A percentile compares a stretch with the other conserved stretches of the same genome.
phyloP scores from a whole-genome alignment of 2,329 filamentous ascomycete species.

The Hypoxylon sp. region DNA sequence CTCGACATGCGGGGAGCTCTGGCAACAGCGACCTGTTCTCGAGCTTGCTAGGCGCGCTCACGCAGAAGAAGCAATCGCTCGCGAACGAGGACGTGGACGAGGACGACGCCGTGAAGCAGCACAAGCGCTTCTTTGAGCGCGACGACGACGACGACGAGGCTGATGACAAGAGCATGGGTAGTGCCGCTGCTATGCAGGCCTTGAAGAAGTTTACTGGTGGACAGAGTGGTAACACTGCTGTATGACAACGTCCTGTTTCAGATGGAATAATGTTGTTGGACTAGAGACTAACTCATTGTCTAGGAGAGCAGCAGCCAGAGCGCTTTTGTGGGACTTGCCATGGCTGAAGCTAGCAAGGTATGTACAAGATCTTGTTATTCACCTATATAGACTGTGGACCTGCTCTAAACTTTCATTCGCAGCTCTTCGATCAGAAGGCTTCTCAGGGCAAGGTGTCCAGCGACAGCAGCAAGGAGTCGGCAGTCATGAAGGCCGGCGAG shows the following conservation, averaged over 20 bases:
- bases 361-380: conserved; percentile 35
- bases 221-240: conserved; percentile 59
- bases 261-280: conserved; percentile 36
- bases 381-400: background rate
- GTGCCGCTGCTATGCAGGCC: conserved; percentile 84
- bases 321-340: conserved; percentile 86
- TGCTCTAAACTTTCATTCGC: conserved; percentile 11
- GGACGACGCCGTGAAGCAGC: conserved; percentile 77
- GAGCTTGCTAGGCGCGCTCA: conserved; percentile 62
- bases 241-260: conserved; percentile 32
- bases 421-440: conserved; percentile 73
- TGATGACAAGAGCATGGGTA: conserved; percentile 71
- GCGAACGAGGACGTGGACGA: conserved; percentile 65
- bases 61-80: conserved; percentile 65
- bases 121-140: conserved; percentile 79
- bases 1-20: conserved; percentile 62
- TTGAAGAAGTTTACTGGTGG: conserved; percentile 82
- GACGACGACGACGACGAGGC: conserved; percentile 63
- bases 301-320: conserved; percentile 74
- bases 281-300: background rate
- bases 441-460: conserved; percentile 67
- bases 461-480: conserved; percentile 83
- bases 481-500: conserved; percentile 83
- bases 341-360: conserved; percentile 88
- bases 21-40: conserved; percentile 66